Percentiles rank a stretch among this genome's conserved stretches.
These are phyloP conservation scores for Amauroascus niger DNA, from an alignment of 2,329 filamentous ascomycete species.

Conservation along the genomic window DNA sequence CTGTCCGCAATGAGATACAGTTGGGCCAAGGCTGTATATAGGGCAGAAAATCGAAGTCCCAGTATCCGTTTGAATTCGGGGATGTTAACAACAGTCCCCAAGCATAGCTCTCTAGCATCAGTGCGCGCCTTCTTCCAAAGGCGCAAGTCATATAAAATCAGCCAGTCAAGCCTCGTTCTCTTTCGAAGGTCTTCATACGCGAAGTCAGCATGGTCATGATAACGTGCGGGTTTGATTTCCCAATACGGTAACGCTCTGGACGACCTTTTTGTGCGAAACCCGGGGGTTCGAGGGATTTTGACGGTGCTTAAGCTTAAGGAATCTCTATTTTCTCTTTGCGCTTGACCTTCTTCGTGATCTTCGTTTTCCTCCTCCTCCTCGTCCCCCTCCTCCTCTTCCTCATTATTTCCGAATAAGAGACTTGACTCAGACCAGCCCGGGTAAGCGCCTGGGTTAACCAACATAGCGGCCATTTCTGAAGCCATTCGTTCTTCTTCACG, in stretches of 20 bases:
- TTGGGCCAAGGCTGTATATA: constrained; percentile 89
- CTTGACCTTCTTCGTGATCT: background rate
- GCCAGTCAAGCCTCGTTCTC: constrained; percentile 81
- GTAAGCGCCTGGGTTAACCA: background rate
- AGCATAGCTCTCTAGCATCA: constrained; percentile 84
- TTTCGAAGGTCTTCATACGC: constrained; percentile 80
- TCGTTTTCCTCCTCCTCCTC: background rate
- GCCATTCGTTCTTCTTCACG: constrained; percentile 17
- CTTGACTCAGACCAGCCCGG: background rate
- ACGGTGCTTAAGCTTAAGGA: constrained; percentile 26
- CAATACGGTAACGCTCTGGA: constrained; percentile 61
- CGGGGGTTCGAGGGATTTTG: constrained; percentile 74
- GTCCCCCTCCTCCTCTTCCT: background rate
- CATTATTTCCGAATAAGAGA: background rate
- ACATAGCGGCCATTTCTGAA: background rate
- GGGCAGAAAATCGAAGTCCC: constrained; percentile 81
- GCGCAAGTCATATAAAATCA: constrained; percentile 86
- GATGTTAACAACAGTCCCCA: constrained; percentile 89
- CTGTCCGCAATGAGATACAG: constrained; percentile 91
- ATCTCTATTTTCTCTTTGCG: background rate
- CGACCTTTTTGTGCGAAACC: constrained; percentile 34
- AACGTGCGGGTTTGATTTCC: constrained; percentile 61
- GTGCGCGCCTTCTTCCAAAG: constrained; percentile 96
- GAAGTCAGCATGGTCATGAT: constrained; percentile 48
- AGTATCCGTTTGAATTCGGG: constrained; percentile 93